Evolutionary conservation across 495 filamentous ascomycete species (phyloP).

Genomic region (Aspergillus carlsbadensis): DNA sequence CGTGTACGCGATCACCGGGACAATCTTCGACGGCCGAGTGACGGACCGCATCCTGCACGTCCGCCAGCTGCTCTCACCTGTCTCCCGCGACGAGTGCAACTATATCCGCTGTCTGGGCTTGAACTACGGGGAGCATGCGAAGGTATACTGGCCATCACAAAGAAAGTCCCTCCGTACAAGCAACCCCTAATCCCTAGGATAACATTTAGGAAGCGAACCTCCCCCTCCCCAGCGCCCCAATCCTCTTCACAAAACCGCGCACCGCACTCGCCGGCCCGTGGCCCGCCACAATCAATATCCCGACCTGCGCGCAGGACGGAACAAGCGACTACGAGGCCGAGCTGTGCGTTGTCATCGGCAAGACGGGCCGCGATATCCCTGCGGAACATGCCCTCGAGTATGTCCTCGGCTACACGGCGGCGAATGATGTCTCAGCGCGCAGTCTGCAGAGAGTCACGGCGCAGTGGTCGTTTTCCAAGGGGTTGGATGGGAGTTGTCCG

Average conservation of each 20-base stretch:
- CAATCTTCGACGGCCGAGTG: not conserved
- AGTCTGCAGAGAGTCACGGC: conserved; percentile 29
- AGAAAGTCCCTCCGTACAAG: no score
- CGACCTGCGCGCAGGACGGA: conserved; percentile 41
- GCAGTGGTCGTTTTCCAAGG: conserved; percentile 48
- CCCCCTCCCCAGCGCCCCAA: conserved; percentile 37
- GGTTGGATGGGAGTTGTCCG: conserved; percentile 36
- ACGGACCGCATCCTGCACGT: not conserved
- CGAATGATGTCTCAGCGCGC: conserved; percentile 43
- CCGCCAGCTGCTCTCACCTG: conserved; percentile 7
- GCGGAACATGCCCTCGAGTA: conserved; percentile 41
- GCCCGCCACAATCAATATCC: conserved; percentile 42
- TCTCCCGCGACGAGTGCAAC: conserved; percentile 1
- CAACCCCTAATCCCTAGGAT: no score
- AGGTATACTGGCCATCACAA: no score
- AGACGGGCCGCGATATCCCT: conserved; percentile 38
- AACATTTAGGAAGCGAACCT: conserved; percentile 40
- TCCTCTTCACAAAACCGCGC: conserved; percentile 49
- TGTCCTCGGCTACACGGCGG: conserved; percentile 41
- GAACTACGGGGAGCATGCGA: conserved; percentile 45
- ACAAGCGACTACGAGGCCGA: conserved; percentile 50
- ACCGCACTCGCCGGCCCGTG: conserved; percentile 42
- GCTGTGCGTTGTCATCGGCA: conserved; percentile 39
- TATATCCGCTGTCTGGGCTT: conserved; percentile 38
- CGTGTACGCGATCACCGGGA: not conserved